Conservation (phyloP, 2,329 filamentous ascomycete genomes). For the Diaporthe batatas region DNA sequence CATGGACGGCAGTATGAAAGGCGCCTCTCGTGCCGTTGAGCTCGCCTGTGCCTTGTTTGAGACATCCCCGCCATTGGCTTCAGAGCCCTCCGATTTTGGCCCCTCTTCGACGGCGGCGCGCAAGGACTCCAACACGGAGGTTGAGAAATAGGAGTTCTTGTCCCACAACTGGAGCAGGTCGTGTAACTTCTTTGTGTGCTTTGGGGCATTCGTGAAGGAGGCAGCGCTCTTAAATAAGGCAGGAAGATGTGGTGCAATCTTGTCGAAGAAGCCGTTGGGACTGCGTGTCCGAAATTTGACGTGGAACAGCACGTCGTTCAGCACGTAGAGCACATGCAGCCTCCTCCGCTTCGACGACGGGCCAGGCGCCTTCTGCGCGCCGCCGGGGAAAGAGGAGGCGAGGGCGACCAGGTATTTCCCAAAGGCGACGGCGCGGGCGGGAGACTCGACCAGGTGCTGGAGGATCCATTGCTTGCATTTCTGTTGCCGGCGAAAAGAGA, state of each 20-base stretch:
- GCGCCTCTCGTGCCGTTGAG: slow-evolving; percentile 57
- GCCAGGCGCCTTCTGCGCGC: slow-evolving; percentile 50
- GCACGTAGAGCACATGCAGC: slow-evolving; percentile 81
- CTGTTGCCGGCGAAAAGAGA: slow-evolving; percentile 63
- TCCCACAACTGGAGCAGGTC: slow-evolving; percentile 79
- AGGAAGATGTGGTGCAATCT: slow-evolving; percentile 70
- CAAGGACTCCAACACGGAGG: slow-evolving; percentile 69
- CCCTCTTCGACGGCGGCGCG: slow-evolving; percentile 65
- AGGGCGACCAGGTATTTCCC: slow-evolving; percentile 82
- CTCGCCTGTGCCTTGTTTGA: slow-evolving; percentile 58
- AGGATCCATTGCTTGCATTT: slow-evolving; percentile 90
- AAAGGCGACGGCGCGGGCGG: slow-evolving; percentile 74
- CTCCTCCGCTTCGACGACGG: slow-evolving; percentile 76
- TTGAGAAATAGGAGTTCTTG: slow-evolving; percentile 72
- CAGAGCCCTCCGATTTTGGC: slow-evolving; percentile 49
- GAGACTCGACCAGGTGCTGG: slow-evolving; percentile 76
- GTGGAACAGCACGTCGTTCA: slow-evolving; percentile 85
- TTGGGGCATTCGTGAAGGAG: slow-evolving; percentile 71
- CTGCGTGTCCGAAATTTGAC: slow-evolving; percentile 65
- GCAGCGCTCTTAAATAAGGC: slow-evolving; percentile 72
- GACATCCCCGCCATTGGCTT: slow-evolving; percentile 45
- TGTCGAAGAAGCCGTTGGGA: slow-evolving; percentile 63
- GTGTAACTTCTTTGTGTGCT: slow-evolving; percentile 74
- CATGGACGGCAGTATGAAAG: slow-evolving; percentile 79
- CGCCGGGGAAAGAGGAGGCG: slow-evolving; percentile 67